Conservation (phyloP, 768 basidiomycete genomes). For the Dendrothele bispora region DNA sequence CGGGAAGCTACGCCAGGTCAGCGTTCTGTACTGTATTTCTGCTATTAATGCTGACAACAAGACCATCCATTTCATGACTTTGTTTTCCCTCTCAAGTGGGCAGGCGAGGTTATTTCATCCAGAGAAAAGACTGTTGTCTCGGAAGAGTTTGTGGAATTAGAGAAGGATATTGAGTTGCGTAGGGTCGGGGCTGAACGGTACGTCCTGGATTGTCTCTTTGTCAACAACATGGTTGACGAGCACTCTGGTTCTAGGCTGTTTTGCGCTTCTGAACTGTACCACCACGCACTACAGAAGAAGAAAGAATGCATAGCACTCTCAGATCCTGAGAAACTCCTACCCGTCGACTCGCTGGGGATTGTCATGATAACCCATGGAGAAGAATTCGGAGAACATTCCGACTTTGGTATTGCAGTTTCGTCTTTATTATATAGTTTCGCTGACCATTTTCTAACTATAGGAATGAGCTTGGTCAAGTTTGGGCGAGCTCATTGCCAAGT, state of each 20-base stretch:
- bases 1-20: conserved; percentile 76
- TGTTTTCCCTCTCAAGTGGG: conserved; percentile 59
- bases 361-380: conserved; percentile 88
- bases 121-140: conserved; percentile 78
- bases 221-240: not conserved
- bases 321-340: conserved; percentile 68
- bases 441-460: conserved; percentile 31
- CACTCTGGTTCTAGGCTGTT: conserved; percentile 59
- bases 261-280: conserved; percentile 69
- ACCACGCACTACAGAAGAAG: conserved; percentile 72
- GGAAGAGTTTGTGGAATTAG: conserved; percentile 79
- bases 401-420: conserved; percentile 49
- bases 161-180: conserved; percentile 81
- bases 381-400: conserved; percentile 75
- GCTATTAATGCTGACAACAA: conserved; percentile 4
- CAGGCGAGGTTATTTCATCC: conserved; percentile 84
- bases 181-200: conserved; percentile 73
- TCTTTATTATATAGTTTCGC: not conserved
- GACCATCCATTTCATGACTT: conserved; percentile 27
- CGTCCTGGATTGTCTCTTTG: conserved; percentile 22
- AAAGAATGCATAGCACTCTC: conserved; percentile 63
- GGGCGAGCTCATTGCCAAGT: conserved; percentile 86
- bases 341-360: conserved; percentile 77
- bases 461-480: conserved; percentile 68
- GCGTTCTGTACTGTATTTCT: conserved; percentile 15